These are phyloP conservation scores for baker's yeast (Saccharomyces cerevisiae) DNA, from an alignment of 805 yeast species.

Conservation along the genomic window DNA sequence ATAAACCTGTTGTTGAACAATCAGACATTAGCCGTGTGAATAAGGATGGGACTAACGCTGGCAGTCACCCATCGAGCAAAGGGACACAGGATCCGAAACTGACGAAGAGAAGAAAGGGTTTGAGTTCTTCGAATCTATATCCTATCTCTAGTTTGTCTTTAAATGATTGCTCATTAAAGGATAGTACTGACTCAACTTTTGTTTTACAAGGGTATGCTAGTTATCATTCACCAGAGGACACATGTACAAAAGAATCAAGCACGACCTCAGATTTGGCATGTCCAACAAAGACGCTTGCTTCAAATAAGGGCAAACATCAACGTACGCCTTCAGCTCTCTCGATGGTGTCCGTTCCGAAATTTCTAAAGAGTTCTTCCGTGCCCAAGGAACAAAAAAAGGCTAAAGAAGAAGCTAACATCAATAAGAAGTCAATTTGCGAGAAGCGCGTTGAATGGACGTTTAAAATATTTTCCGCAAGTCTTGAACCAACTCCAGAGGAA, in stretches of 20 bases:
- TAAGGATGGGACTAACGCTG: slow-evolving; percentile 6
- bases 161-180: slow-evolving; percentile 28
- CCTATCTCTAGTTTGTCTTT: slow-evolving; percentile 37
- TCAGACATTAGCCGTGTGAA: slow-evolving; percentile 4
- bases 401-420: not conserved
- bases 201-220: not conserved
- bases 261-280: slow-evolving; percentile 9
- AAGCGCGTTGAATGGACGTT: slow-evolving; percentile 23
- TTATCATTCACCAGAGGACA: not conserved
- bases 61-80: slow-evolving; percentile 31
- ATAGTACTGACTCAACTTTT: slow-evolving; percentile 25
- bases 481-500: slow-evolving; percentile 36
- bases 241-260: slow-evolving; percentile 5
- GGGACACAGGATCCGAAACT: slow-evolving; percentile 4
- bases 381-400: not conserved
- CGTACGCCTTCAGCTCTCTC: slow-evolving; percentile 13
- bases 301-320: not conserved
- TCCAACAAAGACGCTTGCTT: not conserved
- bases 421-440: not conserved
- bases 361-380: slow-evolving; percentile 13
- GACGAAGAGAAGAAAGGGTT: slow-evolving; percentile 16
- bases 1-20: not conserved
- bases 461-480: slow-evolving; percentile 10
- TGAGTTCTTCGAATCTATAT: slow-evolving; percentile 33
- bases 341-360: slow-evolving; percentile 16